Percentiles rank a stretch among this genome's conserved stretches.
Conservation (phyloP, 2,329 filamentous ascomycete species). For the Colletotrichum gigasporum region DNA sequence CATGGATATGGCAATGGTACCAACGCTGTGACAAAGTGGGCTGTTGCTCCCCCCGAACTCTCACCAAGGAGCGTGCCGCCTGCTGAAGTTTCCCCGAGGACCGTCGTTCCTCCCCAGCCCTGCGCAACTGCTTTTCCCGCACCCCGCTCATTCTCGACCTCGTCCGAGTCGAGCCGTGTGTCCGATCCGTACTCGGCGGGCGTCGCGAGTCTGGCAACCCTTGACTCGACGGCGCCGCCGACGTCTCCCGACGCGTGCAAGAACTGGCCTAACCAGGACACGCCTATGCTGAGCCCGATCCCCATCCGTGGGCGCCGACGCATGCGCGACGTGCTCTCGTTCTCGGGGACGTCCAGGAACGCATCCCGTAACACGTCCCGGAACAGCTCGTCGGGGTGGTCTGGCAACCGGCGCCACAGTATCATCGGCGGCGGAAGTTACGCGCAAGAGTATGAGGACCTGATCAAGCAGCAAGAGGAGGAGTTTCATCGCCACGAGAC, state of each 20-base stretch:
- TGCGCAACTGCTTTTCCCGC: neutral
- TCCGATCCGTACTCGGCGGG: constrained; percentile 39
- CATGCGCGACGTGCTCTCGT: constrained; percentile 31
- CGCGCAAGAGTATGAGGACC: constrained; percentile 37
- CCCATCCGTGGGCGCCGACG: constrained; percentile 40
- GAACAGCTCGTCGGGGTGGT: neutral
- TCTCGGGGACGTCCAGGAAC: neutral
- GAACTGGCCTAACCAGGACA: constrained; percentile 10
- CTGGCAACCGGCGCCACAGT: constrained; percentile 3
- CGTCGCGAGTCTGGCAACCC: constrained; percentile 37
- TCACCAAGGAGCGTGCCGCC: neutral
- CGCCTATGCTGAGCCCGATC: constrained; percentile 32
- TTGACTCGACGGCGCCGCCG: constrained; percentile 38
- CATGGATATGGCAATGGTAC: constrained; percentile 65
- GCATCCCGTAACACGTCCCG: no score
- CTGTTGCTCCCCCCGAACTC: neutral
- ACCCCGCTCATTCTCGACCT: constrained; percentile 32
- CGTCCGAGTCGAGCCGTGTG: constrained; percentile 32
- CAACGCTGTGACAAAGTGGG: constrained; percentile 44
- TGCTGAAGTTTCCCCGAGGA: neutral
- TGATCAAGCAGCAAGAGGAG: constrained; percentile 34
- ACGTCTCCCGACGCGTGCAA: constrained; percentile 34
- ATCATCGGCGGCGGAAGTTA: constrained; percentile 30
- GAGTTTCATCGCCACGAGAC: constrained; percentile 24
- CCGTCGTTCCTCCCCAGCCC: neutral